These are phyloP conservation scores for Friedmanniomyces simplex DNA, from an alignment of 495 filamentous ascomycete genomes.

Conservation along the genomic window DNA sequence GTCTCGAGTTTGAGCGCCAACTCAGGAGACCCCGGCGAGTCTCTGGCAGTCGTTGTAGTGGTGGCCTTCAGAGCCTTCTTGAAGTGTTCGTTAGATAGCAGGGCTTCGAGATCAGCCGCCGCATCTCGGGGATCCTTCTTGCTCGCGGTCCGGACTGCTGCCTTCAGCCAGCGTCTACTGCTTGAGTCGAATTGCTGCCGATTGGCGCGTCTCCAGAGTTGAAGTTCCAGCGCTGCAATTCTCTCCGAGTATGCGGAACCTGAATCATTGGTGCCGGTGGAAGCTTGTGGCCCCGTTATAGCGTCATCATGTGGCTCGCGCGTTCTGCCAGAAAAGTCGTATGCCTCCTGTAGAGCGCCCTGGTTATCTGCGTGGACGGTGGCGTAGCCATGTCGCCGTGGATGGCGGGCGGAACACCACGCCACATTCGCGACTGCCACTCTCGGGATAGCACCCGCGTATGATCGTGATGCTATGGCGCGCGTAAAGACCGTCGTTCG, in stretches of 20 bases:
- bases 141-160: neutral
- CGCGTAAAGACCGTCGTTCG: neutral
- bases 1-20: neutral
- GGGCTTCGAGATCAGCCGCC: neutral
- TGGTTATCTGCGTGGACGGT: neutral
- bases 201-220: neutral
- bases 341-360: neutral
- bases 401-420: neutral
- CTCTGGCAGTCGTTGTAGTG: neutral
- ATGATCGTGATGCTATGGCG: neutral
- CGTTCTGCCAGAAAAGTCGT: neutral
- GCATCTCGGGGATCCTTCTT: neutral
- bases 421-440: neutral
- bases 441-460: neutral
- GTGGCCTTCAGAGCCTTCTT: neutral
- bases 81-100: neutral
- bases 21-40: neutral
- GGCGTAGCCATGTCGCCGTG: neutral
- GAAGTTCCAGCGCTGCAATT: neutral
- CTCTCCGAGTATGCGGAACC: neutral
- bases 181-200: neutral
- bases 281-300: neutral
- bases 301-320: neutral
- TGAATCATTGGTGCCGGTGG: neutral
- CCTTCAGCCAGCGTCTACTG: neutral